These are phyloP conservation scores for Nothomitra cinnamomea DNA, from an alignment of 2,329 filamentous ascomycete species.

Conservation along the genomic window DNA sequence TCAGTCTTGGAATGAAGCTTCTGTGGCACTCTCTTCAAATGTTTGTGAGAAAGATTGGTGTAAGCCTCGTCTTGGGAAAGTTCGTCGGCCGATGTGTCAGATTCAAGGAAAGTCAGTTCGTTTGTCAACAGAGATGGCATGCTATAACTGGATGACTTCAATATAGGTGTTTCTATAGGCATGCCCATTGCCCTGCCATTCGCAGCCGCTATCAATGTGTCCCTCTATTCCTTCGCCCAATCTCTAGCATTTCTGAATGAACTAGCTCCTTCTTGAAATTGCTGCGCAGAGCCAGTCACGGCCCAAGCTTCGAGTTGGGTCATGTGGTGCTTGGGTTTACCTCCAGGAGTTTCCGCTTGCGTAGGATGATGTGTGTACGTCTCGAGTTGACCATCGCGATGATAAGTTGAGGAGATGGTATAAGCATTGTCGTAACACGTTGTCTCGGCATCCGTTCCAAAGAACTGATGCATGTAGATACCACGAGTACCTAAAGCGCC, in stretches of 20 bases:
- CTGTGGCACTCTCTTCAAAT: neutral
- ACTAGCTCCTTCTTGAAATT: conserved; percentile 20
- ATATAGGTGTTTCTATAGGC: neutral
- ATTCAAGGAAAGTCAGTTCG: neutral
- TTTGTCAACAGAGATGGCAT: neutral
- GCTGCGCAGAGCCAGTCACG: conserved; percentile 17
- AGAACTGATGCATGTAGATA: conserved; percentile 24
- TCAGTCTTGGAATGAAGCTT: neutral
- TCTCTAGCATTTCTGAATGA: conserved; percentile 26
- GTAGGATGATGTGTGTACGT: conserved; percentile 24
- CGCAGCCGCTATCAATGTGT: conserved; percentile 13
- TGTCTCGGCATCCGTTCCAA: conserved; percentile 14
- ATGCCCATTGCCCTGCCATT: neutral
- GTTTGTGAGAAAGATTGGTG: neutral
- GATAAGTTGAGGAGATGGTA: conserved; percentile 24
- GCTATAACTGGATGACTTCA: neutral
- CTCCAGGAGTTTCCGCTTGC: conserved; percentile 17
- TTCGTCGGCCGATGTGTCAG: neutral
- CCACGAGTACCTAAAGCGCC: conserved; percentile 22
- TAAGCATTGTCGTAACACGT: conserved; percentile 24
- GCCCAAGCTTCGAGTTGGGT: conserved; percentile 17
- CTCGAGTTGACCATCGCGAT: conserved; percentile 20
- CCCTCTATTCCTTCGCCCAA: conserved; percentile 21
- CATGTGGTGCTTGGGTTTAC: conserved; percentile 26
- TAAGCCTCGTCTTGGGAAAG: neutral